Conservation (phyloP, 169 alveolate genomes). For the Babesia ovata region DNA sequence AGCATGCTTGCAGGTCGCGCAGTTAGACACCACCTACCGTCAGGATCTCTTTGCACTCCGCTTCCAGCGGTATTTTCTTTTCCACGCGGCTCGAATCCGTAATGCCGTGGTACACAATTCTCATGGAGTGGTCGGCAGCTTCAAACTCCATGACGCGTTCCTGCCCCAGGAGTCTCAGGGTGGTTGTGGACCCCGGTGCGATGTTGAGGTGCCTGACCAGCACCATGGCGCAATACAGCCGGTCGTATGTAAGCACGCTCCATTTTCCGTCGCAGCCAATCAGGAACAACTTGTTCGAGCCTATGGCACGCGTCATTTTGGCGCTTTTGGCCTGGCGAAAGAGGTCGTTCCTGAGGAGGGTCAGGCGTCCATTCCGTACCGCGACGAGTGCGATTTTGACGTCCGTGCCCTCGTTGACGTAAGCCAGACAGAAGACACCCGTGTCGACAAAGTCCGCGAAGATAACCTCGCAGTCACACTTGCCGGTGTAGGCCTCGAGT, state of each 20-base stretch:
- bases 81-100: not conserved
- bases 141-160: constrained; percentile 4
- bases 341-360: constrained; percentile 26
- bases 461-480: constrained; percentile 39
- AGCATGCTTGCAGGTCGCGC: not conserved
- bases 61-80: not conserved
- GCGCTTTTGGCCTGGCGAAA: constrained; percentile 32
- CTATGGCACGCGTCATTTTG: constrained; percentile 28
- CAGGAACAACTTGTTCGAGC: not conserved
- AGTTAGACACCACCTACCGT: constrained; percentile 10
- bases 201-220: constrained; percentile 6
- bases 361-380: not conserved
- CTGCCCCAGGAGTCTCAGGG: constrained; percentile 13
- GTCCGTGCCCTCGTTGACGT: constrained; percentile 4
- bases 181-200: not conserved
- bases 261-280: constrained; percentile 5
- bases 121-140: not conserved
- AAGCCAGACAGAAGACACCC: constrained; percentile 20
- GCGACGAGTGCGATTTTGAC: constrained; percentile 30
- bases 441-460: constrained; percentile 14
- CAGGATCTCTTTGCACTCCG: not conserved
- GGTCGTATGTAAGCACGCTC: constrained; percentile 7
- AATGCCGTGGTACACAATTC: not conserved
- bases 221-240: constrained; percentile 9
- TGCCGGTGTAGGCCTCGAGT: constrained; percentile 43